Base-by-base conservation (phyloP, 2,329 filamentous ascomycete species). In the Colletotrichum cuscutae region DNA sequence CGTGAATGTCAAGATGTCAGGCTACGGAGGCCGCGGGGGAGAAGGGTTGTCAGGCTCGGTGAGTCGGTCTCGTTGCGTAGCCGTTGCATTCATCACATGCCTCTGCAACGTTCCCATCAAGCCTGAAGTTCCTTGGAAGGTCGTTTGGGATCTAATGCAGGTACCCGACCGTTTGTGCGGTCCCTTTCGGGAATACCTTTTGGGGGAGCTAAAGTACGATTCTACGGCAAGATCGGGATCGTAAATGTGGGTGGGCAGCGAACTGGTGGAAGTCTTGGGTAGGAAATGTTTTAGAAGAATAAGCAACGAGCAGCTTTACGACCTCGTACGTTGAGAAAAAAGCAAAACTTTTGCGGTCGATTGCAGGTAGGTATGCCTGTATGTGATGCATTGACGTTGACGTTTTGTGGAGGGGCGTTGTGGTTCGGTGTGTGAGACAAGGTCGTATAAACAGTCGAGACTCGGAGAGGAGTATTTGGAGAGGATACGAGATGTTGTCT, bases 371-470 rank as follows among this genome's bases (percentile, higher is more conserved):
- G 13, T 19, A 8, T n/a, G 46, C n/a, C n/a, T 12, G 46, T 63
- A 28, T 32, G 9, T 65, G 54, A 26, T 57, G 66, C 60, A 57
- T 65, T 42, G 53, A 69, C 66, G 26, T 69, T 56, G 26, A 15
- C 37, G 22, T 49, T 49, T 49, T 49, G 42, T 49, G 42, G 42
- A 49, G 42, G 11, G 42, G 42, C 42, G 42, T 11, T 49, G 15
- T 19, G 7, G 59, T 35, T 24, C 26, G 28, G 26, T 28, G 8
- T 57, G 26, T 9, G 19, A 63, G 60, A 63, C 60, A 53, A 35
- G 19, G 46, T 22, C 46, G 19, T 49, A 11, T 49, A 11, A 49
- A 9, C 42, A 1, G 19, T 49, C 8, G 42, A 49, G 42, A 49
- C 19, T n/a, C 8, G 19, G 19, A 5, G 19, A 49, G 42, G 8